Conservation (phyloP, 2,329 filamentous ascomycete species). For the Lomentospora prolificans region DNA sequence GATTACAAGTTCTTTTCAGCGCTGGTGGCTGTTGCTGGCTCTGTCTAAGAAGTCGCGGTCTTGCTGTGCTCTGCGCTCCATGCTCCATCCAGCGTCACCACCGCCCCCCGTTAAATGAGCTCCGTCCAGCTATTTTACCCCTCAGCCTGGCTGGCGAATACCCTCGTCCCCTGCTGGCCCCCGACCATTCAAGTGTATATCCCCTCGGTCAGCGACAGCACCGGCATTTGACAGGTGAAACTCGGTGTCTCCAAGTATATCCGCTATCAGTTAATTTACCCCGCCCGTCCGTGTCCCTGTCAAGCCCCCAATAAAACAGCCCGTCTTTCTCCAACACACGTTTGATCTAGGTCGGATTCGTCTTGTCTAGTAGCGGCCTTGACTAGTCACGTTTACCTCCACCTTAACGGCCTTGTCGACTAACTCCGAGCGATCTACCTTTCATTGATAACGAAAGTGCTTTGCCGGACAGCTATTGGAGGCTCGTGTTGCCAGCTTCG, state of each 20-base stretch:
- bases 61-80: no score
- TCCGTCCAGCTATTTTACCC: no score
- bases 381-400: background rate
- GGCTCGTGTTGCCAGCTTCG: background rate
- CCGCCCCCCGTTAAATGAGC: no score
- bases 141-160: background rate
- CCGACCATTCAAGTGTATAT: background rate
- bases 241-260: conserved; percentile 7
- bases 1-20: background rate
- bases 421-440: no score
- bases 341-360: background rate
- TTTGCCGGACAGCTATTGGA: no score
- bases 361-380: background rate
- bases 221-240: background rate
- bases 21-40: no score
- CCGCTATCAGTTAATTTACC: conserved; percentile 4
- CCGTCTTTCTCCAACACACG: background rate
- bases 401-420: background rate
- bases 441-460: background rate
- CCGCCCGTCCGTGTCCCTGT: background rate
- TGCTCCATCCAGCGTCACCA: no score
- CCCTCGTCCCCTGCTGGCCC: no score
- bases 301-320: background rate
- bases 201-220: background rate
- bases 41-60: no score